These are phyloP conservation scores for Trebouxia gelatinosa DNA, from an alignment of 163 green algal genomes.

Conservation along the genomic window DNA sequence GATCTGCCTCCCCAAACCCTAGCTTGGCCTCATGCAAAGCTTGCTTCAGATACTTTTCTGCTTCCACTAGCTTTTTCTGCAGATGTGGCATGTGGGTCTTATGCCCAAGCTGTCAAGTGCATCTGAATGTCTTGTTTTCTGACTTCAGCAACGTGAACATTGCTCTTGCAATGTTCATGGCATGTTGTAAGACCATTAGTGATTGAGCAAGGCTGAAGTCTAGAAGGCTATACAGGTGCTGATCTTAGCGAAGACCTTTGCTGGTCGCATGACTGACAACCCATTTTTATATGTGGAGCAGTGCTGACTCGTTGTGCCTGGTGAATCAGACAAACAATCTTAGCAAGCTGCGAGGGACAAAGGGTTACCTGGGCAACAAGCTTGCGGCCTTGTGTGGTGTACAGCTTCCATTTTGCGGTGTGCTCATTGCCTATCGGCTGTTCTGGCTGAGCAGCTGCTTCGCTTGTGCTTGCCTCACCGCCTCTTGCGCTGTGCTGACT, in stretches of 20 bases:
- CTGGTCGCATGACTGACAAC: background rate
- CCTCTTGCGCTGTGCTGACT: background rate
- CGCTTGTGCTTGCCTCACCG: slow-evolving; percentile 3
- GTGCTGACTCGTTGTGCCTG: background rate
- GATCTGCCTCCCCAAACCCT: slow-evolving; percentile 19
- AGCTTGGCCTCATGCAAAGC: background rate
- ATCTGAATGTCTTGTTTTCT: background rate
- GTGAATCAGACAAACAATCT: background rate
- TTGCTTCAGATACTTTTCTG: slow-evolving; percentile 3
- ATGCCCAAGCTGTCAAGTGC: background rate
- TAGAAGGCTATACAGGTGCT: too few relatives aligned
- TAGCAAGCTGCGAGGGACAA: background rate
- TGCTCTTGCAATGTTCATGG: background rate
- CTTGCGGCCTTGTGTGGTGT: background rate
- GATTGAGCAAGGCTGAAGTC: too few relatives aligned
- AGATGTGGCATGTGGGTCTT: background rate
- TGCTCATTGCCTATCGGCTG: slow-evolving; percentile 20
- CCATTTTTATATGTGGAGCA: background rate
- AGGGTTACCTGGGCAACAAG: background rate
- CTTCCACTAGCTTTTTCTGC: slow-evolving; percentile 7
- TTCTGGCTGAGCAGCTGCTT: background rate
- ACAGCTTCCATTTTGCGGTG: slow-evolving; percentile 22
- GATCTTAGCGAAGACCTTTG: background rate
- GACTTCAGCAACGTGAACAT: background rate
- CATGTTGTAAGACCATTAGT: background rate